Base-by-base conservation (phyloP, 2,329 filamentous ascomycete species). In the Sarocladium strictum region DNA sequence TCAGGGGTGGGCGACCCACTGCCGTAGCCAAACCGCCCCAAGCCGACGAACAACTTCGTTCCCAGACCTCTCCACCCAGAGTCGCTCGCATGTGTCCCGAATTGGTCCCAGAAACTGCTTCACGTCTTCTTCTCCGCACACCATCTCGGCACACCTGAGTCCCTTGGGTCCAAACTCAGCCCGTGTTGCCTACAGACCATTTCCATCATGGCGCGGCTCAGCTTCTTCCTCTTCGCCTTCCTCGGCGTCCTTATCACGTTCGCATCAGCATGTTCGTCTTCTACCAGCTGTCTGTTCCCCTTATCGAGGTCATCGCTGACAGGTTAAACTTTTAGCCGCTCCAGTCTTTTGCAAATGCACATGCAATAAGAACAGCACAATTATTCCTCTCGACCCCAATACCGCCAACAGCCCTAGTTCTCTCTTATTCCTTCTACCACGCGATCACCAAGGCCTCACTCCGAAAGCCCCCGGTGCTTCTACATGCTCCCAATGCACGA, bases 261-360 rank as follows among this genome's bases (percentile, higher is more conserved):
- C 2, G 66, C 62, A 23, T 62, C 67, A 26, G 77, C 78, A 19
- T 47, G 43, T 47, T 27, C 21, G 43, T 29, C 43, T 63, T 68
- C 33, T 74, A 76, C 79, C 67, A 63, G 17, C 15, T 11, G 27
- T 27, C 40, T 19, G 12, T 3, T 35, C 40, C 23, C 26, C 17
- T 12, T 29, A 5, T 35, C 17, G 40, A 27, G 12, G 38, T 14
- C 15, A 24, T 51, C 21, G 29, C 26, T 29, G 26, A 53, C n/a
- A n/a, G n/a, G n/a, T n/a, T n/a, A n/a, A n/a, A n/a, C n/a, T 11
- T 33, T 14, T 62, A 85, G 82, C 78, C 29, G 77, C 81, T 41
- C 82, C 81, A 17, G 81, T 79, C 2, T 86, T 86, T 66, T 86
- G 83, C 75, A 86, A 86, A 76, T 86, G 83, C 71, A 86, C 81